These are phyloP conservation scores for Xylaria venustula DNA, from an alignment of 495 filamentous ascomycete genomes.

Conservation along the genomic window DNA sequence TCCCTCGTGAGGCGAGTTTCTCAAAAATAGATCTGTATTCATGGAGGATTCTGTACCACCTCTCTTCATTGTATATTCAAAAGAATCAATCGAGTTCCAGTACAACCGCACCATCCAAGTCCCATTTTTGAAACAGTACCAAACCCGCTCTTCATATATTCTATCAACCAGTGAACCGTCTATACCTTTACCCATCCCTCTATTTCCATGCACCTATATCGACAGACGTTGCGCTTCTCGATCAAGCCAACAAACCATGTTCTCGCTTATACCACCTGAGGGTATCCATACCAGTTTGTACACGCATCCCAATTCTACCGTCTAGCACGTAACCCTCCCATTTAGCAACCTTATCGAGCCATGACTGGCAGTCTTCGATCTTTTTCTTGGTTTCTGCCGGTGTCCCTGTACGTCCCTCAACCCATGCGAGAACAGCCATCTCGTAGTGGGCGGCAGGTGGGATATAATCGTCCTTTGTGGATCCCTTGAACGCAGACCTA, in stretches of 20 bases:
- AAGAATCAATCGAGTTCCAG: no score
- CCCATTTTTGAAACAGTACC: not conserved
- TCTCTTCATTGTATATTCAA: no score
- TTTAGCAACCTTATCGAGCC: constrained; percentile 72
- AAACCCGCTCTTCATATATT: not conserved
- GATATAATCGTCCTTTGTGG: constrained; percentile 77
- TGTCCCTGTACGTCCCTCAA: constrained; percentile 39
- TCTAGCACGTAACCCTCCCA: constrained; percentile 91
- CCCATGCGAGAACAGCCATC: constrained; percentile 80
- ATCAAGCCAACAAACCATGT: constrained; percentile 35
- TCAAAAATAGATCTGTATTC: no score
- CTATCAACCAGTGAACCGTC: not conserved
- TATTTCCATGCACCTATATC: not conserved
- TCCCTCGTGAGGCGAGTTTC: no score
- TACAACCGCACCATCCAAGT: not conserved
- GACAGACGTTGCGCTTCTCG: no score
- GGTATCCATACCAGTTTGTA: constrained; percentile 76
- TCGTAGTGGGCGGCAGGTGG: constrained; percentile 83
- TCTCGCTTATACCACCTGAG: constrained; percentile 63
- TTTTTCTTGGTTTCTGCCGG: constrained; percentile 17
- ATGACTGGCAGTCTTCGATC: constrained; percentile 65
- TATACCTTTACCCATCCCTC: not conserved
- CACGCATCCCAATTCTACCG: constrained; percentile 77
- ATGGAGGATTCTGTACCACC: no score
- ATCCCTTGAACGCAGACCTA: constrained; percentile 67